Evolutionary conservation across 495 filamentous ascomycete species (phyloP), one percentile per base, ranked within the genome.

Genomic region (Neurospora intermedia): DNA sequence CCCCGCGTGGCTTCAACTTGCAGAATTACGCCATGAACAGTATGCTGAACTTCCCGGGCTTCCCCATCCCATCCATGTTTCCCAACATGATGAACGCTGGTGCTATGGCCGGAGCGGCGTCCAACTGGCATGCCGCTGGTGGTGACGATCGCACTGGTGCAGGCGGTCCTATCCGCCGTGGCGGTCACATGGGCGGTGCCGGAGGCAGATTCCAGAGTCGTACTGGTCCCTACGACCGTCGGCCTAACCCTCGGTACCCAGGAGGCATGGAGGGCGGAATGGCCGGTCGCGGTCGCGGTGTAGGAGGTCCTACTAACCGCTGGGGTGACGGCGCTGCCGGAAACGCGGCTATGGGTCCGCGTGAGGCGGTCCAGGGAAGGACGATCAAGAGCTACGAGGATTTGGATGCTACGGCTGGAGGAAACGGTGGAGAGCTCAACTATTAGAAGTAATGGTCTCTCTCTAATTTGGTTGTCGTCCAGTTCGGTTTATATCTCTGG

Each of bases 381-480:
- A 97, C 91, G 54, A 78, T 99, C 43, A 97, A 96, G 86, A 96
- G 92, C 80, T 99, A 99, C 81, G 96, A 98, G 81, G 96, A 99
- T 82, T 83, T 99, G 3, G 96, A 99, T 84, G 95, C 96, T 18
- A 86, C 87, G 41, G 84, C 85, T 16, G 86, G 86, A 18, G 86
- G 85, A 59, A 88, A 82, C 18, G 87, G 87, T n/a, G 85, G 86
- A 15, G 89, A 90, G 79, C 79, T 91, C 41, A 89, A 91, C 80
- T 90, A 90, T 79, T 90, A 77, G 74, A 43, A 40, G 42, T 23
- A 13, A 16, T 72, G 70, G 6, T 1, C 46, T 69, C 39, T 23
- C 23, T 35, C 40, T 71, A 23, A 38, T 71, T 35, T 35, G 27
- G 31, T 38, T 66, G 27, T 66, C 54, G 23, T 35, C 27, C 27